A percentile compares a stretch with the other conserved stretches of the same genome.
Conservation (phyloP, 2,329 filamentous ascomycete genomes). For the Colletotrichum sojae region DNA sequence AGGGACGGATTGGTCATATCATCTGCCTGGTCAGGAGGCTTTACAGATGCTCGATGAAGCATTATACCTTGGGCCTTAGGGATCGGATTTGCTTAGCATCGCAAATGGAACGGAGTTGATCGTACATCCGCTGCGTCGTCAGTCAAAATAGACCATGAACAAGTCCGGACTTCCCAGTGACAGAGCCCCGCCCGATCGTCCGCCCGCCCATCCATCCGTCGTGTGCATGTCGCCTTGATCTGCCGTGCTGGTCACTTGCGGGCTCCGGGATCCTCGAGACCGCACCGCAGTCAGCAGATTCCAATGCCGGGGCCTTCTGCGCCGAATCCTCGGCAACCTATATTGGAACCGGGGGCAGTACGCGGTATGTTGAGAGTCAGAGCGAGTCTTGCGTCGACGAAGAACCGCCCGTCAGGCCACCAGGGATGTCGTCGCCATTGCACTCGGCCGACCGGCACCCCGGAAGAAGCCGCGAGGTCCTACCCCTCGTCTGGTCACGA, state of each 20-base stretch:
- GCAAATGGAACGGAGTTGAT: conserved; percentile 42
- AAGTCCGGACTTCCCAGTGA: conserved; percentile 37
- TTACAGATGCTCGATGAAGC: conserved; percentile 42
- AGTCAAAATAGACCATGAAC: conserved; percentile 41
- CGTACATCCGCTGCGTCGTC: conserved; percentile 41
- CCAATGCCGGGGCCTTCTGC: background rate
- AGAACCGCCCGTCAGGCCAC: background rate
- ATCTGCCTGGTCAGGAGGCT: conserved; percentile 42
- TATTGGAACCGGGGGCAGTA: background rate
- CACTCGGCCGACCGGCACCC: background rate
- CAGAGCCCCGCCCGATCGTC: background rate
- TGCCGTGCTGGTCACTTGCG: background rate
- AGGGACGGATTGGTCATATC: conserved; percentile 39
- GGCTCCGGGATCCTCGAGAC: too few relatives aligned
- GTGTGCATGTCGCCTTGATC: background rate
- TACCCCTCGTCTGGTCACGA: conserved; percentile 4
- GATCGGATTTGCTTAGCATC: conserved; percentile 42
- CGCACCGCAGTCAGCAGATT: background rate
- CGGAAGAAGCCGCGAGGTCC: conserved; percentile 8
- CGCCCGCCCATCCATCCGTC: background rate
- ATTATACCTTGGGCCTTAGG: conserved; percentile 42
- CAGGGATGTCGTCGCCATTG: background rate
- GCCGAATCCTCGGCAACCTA: background rate
- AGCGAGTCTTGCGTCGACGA: background rate
- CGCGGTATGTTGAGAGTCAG: background rate